phyloP scores from a whole-genome alignment of 306 rosid genomes.

The Inga leiocalycina region DNA sequence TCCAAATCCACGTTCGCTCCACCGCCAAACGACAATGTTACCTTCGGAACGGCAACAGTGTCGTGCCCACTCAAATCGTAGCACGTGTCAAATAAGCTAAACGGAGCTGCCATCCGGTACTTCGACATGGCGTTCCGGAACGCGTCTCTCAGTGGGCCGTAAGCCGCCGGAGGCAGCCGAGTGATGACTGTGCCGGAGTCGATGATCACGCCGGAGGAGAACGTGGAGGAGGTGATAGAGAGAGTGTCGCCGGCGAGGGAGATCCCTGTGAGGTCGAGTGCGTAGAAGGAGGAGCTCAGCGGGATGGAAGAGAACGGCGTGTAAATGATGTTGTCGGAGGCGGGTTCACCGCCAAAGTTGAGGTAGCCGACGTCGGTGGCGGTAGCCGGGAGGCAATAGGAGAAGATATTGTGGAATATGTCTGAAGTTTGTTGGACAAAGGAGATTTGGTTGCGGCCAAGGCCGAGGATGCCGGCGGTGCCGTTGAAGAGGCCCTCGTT shows the following conservation, averaged over 20 bases:
- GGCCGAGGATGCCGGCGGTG: too few relatives aligned
- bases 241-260: not conserved
- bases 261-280: not conserved
- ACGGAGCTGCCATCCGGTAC: not conserved
- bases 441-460: not conserved
- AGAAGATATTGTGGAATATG: not conserved
- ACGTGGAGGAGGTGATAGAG: not conserved
- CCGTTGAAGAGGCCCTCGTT: not conserved
- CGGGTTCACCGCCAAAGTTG: not conserved
- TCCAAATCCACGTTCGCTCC: not conserved
- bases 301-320: not conserved
- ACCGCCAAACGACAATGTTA: not conserved
- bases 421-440: not conserved
- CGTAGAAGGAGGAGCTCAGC: not conserved
- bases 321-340: not conserved
- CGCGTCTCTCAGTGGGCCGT: not conserved
- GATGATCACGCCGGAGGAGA: not conserved
- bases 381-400: not conserved
- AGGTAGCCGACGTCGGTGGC: not conserved
- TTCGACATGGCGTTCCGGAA: not conserved
- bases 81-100: slow-evolving; percentile 27
- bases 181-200: not conserved
- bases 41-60: not conserved
- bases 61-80: not conserved
- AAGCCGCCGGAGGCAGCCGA: not conserved